A percentile compares a stretch with the other conserved stretches of the same genome.
Evolutionary conservation across 1,284 basidiomycete genomes (phyloP).

Genomic region (Tilletia indica): DNA sequence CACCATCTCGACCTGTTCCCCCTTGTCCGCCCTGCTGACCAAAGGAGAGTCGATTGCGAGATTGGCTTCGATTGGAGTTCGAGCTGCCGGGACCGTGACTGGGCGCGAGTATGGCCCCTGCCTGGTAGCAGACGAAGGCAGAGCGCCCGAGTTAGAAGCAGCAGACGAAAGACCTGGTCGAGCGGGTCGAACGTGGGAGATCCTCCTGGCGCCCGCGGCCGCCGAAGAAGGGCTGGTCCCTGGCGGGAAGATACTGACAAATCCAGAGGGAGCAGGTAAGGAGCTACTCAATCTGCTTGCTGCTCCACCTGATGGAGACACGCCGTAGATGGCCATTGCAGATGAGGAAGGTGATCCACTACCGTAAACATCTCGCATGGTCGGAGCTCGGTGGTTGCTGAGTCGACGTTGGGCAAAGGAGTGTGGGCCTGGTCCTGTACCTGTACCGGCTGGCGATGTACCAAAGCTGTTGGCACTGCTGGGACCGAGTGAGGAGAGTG

Average conservation of each 20-base stretch:
- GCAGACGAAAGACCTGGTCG: neutral
- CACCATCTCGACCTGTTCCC: neutral
- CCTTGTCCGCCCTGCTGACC: neutral
- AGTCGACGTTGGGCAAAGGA: constrained; percentile 35
- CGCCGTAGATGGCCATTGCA: constrained; percentile 11
- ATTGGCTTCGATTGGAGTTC: neutral
- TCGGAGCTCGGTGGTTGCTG: constrained; percentile 15
- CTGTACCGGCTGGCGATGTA: constrained; percentile 26
- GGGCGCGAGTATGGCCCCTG: neutral
- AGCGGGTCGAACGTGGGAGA: neutral
- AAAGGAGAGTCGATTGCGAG: constrained; percentile 10
- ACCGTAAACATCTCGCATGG: constrained; percentile 14
- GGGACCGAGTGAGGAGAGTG: constrained; percentile 24
- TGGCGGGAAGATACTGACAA: neutral
- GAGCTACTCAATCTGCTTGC: neutral
- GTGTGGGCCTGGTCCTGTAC: constrained; percentile 22
- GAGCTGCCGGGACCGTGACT: constrained; percentile 7
- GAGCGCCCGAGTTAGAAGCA: neutral
- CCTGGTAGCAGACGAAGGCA: neutral
- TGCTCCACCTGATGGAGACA: neutral
- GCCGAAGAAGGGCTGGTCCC: neutral
- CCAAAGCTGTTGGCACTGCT: constrained; percentile 25
- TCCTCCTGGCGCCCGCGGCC: neutral
- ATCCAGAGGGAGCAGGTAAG: neutral
- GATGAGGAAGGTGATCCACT: neutral